phyloP scores from a whole-genome alignment of 1,139 yeast genomes.

The Scheffersomyces quercinus region DNA sequence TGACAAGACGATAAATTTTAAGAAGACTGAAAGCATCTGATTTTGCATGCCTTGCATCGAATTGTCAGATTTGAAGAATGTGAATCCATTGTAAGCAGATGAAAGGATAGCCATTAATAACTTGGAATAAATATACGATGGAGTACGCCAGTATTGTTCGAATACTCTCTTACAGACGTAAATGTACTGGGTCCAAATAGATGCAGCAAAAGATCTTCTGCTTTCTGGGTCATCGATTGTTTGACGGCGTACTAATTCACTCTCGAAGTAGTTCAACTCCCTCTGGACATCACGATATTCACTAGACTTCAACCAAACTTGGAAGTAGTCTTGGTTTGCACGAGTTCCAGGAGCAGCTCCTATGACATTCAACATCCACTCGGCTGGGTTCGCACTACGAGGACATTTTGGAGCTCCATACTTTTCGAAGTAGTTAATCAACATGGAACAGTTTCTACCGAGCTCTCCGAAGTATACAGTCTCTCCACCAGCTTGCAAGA shows the following conservation, averaged over 20 bases:
- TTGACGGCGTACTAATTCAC: conserved; percentile 13
- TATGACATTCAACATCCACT: conserved; percentile 18
- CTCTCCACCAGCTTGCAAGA: conserved; percentile 12
- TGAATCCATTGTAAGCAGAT: conserved; percentile 18
- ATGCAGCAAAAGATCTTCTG: conserved; percentile 14
- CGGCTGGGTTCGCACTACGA: conserved; percentile 19
- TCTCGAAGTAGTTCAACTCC: conserved; percentile 16
- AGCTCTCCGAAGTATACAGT: conserved; percentile 10
- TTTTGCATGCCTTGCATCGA: conserved; percentile 19
- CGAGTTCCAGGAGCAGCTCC: conserved; percentile 21
- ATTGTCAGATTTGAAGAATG: conserved; percentile 17
- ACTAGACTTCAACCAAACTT: conserved; percentile 18
- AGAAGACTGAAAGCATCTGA: conserved; percentile 19
- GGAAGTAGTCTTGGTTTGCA: conserved; percentile 18
- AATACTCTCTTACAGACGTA: conserved; percentile 15
- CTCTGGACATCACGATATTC: conserved; percentile 13
- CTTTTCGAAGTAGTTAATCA: conserved; percentile 9
- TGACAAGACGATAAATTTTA: conserved; percentile 7
- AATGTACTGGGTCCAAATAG: conserved; percentile 13
- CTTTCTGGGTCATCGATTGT: conserved; percentile 11
- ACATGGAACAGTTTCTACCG: conserved; percentile 13
- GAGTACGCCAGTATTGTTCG: conserved; percentile 19
- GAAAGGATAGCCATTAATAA: conserved; percentile 15
- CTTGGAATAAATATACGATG: conserved; percentile 18
- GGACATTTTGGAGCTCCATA: conserved; percentile 21